Evolutionary conservation across 805 yeast species (phyloP), one percentile per base, ranked within the genome.

Genomic region (Sugiyamaella qingdaonensis): DNA sequence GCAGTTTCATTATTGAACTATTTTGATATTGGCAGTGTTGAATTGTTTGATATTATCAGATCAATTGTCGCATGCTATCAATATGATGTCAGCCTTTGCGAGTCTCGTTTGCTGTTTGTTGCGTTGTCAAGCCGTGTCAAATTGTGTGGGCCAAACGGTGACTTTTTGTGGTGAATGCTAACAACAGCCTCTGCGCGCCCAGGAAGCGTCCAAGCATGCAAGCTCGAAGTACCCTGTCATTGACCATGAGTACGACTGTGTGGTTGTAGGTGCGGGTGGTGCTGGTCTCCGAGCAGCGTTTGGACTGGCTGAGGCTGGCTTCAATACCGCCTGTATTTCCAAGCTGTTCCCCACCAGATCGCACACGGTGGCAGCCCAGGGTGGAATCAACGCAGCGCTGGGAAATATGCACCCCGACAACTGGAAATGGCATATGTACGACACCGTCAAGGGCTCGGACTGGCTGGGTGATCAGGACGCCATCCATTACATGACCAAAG

Each of bases 401-500:
- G 99, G 98, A 63, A 92, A 92, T 79, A 92, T 92, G 96, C 98
- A 94, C 77, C 79, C 81, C 63, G 99, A 92, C 73, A 91, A 91
- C 77, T 92, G 99, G 99, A 95, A 88, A 73, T 94, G 98, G 97
- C 99, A 92, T 74, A 91, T 92, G 97, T 92, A 94, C 75, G 99
- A 92, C 70, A 92, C 99, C 65, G 98, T 92, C 64, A 92, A 92
- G 77, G 99, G 99, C 60, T 90, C 97, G 9, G 99, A 92, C 76
- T 92, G 99, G 99, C 82, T 92, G 59, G 99, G 99, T 68, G 99
- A 92, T 75, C 99, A 92, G 77, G 99, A 92, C 69, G 97, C 98
- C 52, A 92, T 94, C 69, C 98, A 92, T 76, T 92, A 92, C 77
- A 92, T 92, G 99, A 92, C 99, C 54, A 84, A 90, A 71, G 98